A percentile compares a stretch with the other conserved stretches of the same genome.
Evolutionary conservation across 2,329 filamentous ascomycete genomes (phyloP).

Genomic region (Cryphonectria radicalis): DNA sequence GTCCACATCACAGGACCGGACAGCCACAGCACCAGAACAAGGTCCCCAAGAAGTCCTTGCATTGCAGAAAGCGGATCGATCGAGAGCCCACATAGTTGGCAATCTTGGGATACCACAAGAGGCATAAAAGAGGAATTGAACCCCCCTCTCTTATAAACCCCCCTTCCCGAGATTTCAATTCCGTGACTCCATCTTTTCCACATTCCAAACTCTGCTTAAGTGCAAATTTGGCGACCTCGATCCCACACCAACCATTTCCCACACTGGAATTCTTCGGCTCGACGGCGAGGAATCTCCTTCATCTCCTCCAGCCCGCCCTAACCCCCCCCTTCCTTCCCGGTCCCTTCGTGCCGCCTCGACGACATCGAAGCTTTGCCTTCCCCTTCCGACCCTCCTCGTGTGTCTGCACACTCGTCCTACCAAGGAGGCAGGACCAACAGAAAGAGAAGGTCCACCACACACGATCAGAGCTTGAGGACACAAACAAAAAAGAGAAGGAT

Average conservation of each 20-base stretch:
- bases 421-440: conserved; percentile 14
- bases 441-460: conserved; percentile 22
- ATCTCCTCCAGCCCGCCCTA: conserved; percentile 37
- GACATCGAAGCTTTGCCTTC: conserved; percentile 23
- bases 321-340: conserved; percentile 27
- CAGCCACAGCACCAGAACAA: conserved; percentile 24
- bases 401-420: conserved; percentile 13
- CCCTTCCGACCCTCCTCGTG: conserved; percentile 17
- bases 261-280: conserved; percentile 48
- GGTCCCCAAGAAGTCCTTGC: conserved; percentile 31
- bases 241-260: conserved; percentile 28
- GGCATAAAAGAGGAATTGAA: conserved; percentile 25
- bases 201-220: conserved; percentile 4
- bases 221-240: conserved; percentile 22
- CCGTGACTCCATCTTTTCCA: conserved; percentile 18
- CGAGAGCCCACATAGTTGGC: conserved; percentile 19
- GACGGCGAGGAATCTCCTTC: conserved; percentile 49
- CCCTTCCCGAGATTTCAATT: conserved; percentile 19
- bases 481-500: neutral
- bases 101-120: conserved; percentile 11
- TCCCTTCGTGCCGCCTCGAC: conserved; percentile 40
- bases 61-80: conserved; percentile 21
- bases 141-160: conserved; percentile 26
- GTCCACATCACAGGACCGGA: conserved; percentile 33
- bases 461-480: conserved; percentile 15